Conservation (phyloP, 305 asterid genomes). For the Lippia alba region DNA sequence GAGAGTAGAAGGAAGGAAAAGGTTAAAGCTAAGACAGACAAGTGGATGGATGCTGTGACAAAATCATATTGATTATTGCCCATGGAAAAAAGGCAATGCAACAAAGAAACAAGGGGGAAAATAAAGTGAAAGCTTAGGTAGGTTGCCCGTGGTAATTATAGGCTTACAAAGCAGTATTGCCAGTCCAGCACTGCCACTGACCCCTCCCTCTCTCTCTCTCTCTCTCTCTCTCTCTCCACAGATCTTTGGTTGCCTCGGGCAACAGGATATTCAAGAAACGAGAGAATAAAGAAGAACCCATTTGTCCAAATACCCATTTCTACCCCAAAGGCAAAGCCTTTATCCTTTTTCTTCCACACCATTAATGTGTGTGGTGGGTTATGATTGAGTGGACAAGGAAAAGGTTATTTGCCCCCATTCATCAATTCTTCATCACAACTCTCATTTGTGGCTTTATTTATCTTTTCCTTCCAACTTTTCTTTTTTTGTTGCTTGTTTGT, state of each 20-base stretch:
- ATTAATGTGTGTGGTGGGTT: slow-evolving; percentile 57
- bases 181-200: slow-evolving; percentile 43
- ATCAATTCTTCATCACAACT: slow-evolving; percentile 41
- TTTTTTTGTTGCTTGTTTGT: slow-evolving; percentile 24
- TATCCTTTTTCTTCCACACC: slow-evolving; percentile 36
- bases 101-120: slow-evolving; percentile 60
- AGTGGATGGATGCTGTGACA: slow-evolving; percentile 53
- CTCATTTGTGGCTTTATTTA: slow-evolving; percentile 40
- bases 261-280: slow-evolving; percentile 41
- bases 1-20: slow-evolving; percentile 3
- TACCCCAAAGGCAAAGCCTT: slow-evolving; percentile 37
- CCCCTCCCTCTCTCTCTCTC: slow-evolving; percentile 45
- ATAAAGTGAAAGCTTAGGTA: slow-evolving; percentile 49
- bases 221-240: slow-evolving; percentile 33
- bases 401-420: slow-evolving; percentile 43
- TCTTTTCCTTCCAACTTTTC: slow-evolving; percentile 32
- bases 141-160: slow-evolving; percentile 62
- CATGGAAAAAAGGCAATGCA: slow-evolving; percentile 51
- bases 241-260: slow-evolving; percentile 47
- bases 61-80: slow-evolving; percentile 42
- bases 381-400: slow-evolving; percentile 69
- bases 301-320: slow-evolving; percentile 44
- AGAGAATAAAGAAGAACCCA: slow-evolving; percentile 34
- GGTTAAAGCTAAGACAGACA: slow-evolving; percentile 28
- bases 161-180: slow-evolving; percentile 53